A percentile compares a stretch with the other conserved stretches of the same genome.
Conservation (phyloP, 441 rosid species). For the Manihot esculenta region DNA sequence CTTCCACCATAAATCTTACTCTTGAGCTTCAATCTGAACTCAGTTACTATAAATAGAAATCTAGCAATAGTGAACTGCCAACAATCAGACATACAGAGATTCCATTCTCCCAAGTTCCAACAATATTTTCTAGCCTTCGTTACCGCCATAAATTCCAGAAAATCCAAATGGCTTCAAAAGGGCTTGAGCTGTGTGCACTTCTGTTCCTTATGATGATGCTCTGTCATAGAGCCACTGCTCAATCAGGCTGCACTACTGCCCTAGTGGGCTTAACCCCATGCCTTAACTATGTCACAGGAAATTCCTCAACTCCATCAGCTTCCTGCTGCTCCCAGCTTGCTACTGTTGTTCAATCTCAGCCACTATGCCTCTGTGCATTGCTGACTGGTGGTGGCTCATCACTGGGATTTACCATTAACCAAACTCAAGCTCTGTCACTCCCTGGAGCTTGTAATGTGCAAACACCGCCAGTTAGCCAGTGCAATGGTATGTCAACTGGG, state of each 20-base stretch:
- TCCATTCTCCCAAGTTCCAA: too few species aligned
- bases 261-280: constrained; percentile 53
- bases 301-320: constrained; percentile 17
- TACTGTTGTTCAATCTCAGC: constrained; percentile 6
- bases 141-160: not conserved
- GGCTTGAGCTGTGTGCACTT: constrained; percentile 17
- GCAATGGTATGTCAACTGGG: constrained; percentile 16
- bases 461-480: constrained; percentile 18
- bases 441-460: constrained; percentile 22
- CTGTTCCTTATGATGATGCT: constrained; percentile 26
- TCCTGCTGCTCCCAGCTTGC: constrained; percentile 23
- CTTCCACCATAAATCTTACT: constrained; percentile 19
- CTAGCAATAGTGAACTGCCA: not conserved
- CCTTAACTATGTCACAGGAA: constrained; percentile 46
- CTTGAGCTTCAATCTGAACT: not conserved
- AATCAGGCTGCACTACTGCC: constrained; percentile 43
- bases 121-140: not conserved
- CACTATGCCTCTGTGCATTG: constrained; percentile 4
- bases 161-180: constrained; percentile 27
- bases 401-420: constrained; percentile 18
- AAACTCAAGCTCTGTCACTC: constrained; percentile 20
- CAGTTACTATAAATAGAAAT: not conserved
- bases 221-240: constrained; percentile 29
- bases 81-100: too few species aligned
- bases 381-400: constrained; percentile 12